Evolutionary conservation across 805 yeast species (phyloP), one percentile per base, ranked within the genome.

Genomic region (Kregervanrija fluxuum): DNA sequence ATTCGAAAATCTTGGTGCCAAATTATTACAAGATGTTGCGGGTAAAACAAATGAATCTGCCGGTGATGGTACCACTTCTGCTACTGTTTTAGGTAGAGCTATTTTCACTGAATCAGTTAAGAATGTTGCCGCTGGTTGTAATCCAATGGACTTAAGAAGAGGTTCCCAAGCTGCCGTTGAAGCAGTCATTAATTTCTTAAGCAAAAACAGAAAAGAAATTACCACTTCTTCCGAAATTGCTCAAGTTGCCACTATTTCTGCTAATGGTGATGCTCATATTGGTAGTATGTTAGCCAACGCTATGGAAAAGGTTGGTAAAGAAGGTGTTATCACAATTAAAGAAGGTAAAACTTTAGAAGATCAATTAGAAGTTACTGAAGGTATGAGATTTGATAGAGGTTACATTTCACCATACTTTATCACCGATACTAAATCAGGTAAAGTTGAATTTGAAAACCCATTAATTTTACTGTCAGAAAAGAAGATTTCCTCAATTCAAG

Each of bases 1-100:
- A 68, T 91, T 90, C 60, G 98, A 91, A 73, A 91, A 91, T 70
- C 74, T 93, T 74, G 99, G 99, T 48, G 96, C 96, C 46, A 87
- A 86, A 71, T 75, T 91, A 54, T 72, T 91, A 60, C 97, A 90
- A 70, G 98, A 93, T 65, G 97, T 93, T 48, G 96, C 98, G 37
- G 81, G 95, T 56, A 91, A 86, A 78, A 90, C 99, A 59, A 93
- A 93, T 68, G 96, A 91, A 68, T 77, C 85, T 57, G 97, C 98
- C 49, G 99, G 99, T 70, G 99, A 91, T 61, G 99, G 99, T 69
- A 91, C 99, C 53, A 91, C 99, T 34, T 84, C 95, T 38, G 97
- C 98, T 56, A 93, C 98, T 40, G 95, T 91, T 44, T 75, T 91
- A 56, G 98, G 97, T 55, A 85, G 95, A 68, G 84, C 96, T 47